Evolutionary conservation across 2,329 filamentous ascomycete species (phyloP).

Genomic region (Xylariaceae sp.): DNA sequence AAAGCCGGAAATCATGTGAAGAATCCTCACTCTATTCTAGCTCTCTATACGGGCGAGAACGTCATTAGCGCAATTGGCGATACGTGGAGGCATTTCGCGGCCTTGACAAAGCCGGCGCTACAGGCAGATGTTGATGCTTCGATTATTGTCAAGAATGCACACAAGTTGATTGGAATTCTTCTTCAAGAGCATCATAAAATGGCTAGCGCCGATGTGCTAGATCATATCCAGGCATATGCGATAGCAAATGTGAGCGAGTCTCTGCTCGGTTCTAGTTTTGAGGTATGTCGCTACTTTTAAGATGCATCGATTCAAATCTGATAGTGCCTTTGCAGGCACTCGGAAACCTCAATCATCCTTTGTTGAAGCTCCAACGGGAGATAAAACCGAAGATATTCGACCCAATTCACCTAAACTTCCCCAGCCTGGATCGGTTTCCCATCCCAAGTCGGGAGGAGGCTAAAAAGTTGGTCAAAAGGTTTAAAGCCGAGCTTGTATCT

Average conservation of each 20-base stretch:
- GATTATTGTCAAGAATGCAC: conserved; percentile 35
- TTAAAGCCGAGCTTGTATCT: conserved; percentile 34
- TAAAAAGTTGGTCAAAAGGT: conserved; percentile 34
- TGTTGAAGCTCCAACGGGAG: conserved; percentile 34
- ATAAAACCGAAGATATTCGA: conserved; percentile 44
- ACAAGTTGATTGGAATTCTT: conserved; percentile 33
- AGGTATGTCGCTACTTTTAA: background rate
- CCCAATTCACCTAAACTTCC: conserved; percentile 45
- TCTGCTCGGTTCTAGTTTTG: conserved; percentile 10
- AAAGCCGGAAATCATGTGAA: conserved; percentile 51
- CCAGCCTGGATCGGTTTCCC: conserved; percentile 37
- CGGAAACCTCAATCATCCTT: conserved; percentile 26
- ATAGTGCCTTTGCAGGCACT: conserved; percentile 33
- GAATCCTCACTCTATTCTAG: conserved; percentile 47
- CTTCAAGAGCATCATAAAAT: conserved; percentile 26
- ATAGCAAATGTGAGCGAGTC: conserved; percentile 19
- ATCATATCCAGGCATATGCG: conserved; percentile 30
- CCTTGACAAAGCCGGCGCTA: conserved; percentile 45
- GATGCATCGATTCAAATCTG: too few species aligned
- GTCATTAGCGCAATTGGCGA: conserved; percentile 47
- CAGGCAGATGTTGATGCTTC: conserved; percentile 36
- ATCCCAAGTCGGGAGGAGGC: conserved; percentile 38
- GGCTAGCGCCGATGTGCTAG: conserved; percentile 24
- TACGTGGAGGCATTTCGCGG: conserved; percentile 44
- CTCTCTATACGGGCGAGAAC: conserved; percentile 47